A percentile compares a stretch with the other conserved stretches of the same genome.
Conservation (phyloP, 768 basidiomycete species). For the Macrolepiota dolichaula region DNA sequence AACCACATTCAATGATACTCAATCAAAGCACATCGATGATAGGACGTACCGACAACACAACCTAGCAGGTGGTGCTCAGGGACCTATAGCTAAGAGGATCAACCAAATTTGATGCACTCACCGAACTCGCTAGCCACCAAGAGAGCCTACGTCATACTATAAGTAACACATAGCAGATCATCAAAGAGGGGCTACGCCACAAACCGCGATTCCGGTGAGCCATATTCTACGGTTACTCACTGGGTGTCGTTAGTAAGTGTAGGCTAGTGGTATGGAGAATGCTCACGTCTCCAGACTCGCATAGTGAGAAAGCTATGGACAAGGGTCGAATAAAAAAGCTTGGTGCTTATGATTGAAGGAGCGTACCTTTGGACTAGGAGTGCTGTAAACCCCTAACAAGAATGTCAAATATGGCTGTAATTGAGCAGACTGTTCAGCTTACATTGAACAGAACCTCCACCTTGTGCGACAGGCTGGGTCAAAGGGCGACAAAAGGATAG, state of each 20-base stretch:
- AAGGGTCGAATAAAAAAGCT: background rate
- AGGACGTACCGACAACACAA: slow-evolving; percentile 28
- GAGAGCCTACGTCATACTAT: slow-evolving; percentile 15
- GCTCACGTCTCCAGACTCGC: slow-evolving; percentile 43
- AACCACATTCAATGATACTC: background rate
- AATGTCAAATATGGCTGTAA: background rate
- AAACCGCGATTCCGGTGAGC: slow-evolving; percentile 30
- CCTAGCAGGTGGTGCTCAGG: slow-evolving; percentile 16
- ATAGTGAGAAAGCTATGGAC: slow-evolving; percentile 37
- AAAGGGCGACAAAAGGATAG: background rate
- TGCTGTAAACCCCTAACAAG: slow-evolving; percentile 38
- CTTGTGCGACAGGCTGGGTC: slow-evolving; percentile 20
- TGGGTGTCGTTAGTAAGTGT: slow-evolving; percentile 15
- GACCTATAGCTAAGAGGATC: background rate
- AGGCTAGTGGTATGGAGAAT: background rate
- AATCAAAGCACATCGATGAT: background rate
- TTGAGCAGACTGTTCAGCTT: slow-evolving; percentile 6
- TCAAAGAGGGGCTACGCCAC: slow-evolving; percentile 12
- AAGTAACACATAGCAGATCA: background rate
- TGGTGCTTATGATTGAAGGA: background rate
- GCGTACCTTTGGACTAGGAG: slow-evolving; percentile 44
- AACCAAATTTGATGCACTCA: slow-evolving; percentile 12
- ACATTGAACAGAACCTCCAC: slow-evolving; percentile 50
- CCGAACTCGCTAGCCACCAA: slow-evolving; percentile 41
- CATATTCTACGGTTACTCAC: slow-evolving; percentile 41